These are phyloP conservation scores for Dalbergia oliveri DNA, from an alignment of 306 rosid species.

Conservation along the genomic window DNA sequence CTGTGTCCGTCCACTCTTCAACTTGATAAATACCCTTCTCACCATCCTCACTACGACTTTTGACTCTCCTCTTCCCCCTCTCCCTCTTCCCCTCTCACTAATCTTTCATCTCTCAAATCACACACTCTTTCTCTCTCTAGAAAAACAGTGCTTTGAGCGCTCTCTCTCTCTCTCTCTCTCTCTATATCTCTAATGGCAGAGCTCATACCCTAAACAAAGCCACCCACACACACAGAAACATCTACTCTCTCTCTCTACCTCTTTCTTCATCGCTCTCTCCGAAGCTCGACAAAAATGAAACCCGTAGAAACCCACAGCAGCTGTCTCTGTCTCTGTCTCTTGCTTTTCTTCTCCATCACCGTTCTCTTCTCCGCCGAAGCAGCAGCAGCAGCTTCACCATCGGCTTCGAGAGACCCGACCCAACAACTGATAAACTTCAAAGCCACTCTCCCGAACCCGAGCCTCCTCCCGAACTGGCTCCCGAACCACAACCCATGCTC, in stretches of 20 bases:
- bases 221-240: background rate
- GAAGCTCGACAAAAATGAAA: conserved; percentile 41
- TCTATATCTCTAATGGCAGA: conserved; percentile 76
- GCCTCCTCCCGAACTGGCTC: conserved; percentile 67
- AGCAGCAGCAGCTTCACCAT: background rate
- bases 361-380: background rate
- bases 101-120: background rate
- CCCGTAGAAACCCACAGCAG: conserved; percentile 11
- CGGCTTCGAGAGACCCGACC: conserved; percentile 38
- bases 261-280: background rate
- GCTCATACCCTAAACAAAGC: conserved; percentile 46
- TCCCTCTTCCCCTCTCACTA: conserved; percentile 40
- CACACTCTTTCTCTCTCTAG: conserved; percentile 37
- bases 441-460: conserved; percentile 61
- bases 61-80: conserved; percentile 60
- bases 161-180: conserved; percentile 50
- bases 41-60: conserved; percentile 63
- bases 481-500: conserved; percentile 64
- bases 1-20: conserved; percentile 59
- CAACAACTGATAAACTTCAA: conserved; percentile 75
- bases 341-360: background rate
- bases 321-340: conserved; percentile 5
- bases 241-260: background rate
- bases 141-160: conserved; percentile 47
- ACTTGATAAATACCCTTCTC: conserved; percentile 89